Evolutionary conservation across 164 flowering plant species (phyloP).

Genomic region (Echeveria elegans): DNA sequence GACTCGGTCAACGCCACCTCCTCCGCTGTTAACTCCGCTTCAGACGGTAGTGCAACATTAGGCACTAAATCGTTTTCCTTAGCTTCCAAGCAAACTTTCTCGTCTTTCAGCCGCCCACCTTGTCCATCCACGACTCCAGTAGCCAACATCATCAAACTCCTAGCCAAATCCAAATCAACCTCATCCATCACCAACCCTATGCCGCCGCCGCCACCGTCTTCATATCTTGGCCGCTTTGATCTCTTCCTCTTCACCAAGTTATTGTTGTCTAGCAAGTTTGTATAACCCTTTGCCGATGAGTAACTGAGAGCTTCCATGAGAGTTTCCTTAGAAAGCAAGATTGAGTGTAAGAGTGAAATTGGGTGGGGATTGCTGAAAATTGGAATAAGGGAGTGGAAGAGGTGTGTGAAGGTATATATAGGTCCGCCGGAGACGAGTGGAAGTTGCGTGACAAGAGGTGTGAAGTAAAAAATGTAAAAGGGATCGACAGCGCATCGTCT

Average conservation of each 20-base stretch:
- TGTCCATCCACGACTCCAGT: slow-evolving; percentile 17
- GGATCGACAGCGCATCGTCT: slow-evolving; percentile 2
- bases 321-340: not conserved
- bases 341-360: not conserved
- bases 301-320: slow-evolving; percentile 30
- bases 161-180: slow-evolving; percentile 23
- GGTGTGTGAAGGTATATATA: not conserved
- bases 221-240: slow-evolving; percentile 23
- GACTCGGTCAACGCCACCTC: not conserved
- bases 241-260: slow-evolving; percentile 22
- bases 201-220: slow-evolving; percentile 31
- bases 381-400: not conserved
- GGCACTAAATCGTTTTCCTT: not conserved
- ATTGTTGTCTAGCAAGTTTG: not conserved
- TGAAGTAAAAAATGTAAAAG: slow-evolving; percentile 10
- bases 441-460: slow-evolving; percentile 37
- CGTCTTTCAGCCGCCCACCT: not conserved
- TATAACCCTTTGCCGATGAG: slow-evolving; percentile 12
- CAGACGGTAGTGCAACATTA: slow-evolving; percentile 7
- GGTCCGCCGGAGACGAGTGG: slow-evolving; percentile 11
- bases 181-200: not conserved
- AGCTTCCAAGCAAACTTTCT: not conserved
- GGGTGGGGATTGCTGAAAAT: not conserved
- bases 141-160: slow-evolving; percentile 52
- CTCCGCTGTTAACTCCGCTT: too few relatives aligned